A percentile compares a stretch with the other conserved stretches of the same genome.
phyloP scores from a whole-genome alignment of 495 filamentous ascomycete genomes.

The Geopyxis carbonaria region DNA sequence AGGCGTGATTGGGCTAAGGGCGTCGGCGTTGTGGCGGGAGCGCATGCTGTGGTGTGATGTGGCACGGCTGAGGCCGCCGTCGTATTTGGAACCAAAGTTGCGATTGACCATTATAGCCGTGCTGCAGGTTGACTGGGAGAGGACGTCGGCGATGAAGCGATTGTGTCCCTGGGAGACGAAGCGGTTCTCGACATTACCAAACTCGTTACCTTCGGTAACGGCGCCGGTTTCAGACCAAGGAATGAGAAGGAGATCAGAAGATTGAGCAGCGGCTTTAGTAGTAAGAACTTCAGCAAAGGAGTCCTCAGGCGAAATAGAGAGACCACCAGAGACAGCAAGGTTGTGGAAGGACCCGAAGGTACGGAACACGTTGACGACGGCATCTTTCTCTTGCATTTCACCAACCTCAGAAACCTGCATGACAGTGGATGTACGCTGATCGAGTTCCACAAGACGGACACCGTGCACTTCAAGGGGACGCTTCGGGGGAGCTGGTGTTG shows the following conservation, averaged over 20 bases:
- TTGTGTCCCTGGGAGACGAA: constrained; percentile 40
- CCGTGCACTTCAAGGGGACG: constrained; percentile 65
- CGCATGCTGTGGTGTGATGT: constrained; percentile 26
- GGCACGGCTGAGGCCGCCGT: constrained; percentile 26
- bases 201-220: constrained; percentile 41
- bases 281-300: constrained; percentile 64
- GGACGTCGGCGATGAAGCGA: constrained; percentile 45
- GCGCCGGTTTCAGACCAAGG: constrained; percentile 82
- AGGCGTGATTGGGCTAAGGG: constrained; percentile 30
- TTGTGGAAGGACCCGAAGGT: constrained; percentile 76
- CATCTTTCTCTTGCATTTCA: constrained; percentile 59
- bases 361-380: constrained; percentile 80
- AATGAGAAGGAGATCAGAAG: constrained; percentile 66
- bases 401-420: constrained; percentile 84
- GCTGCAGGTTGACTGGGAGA: constrained; percentile 44
- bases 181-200: constrained; percentile 27
- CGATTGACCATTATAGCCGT: constrained; percentile 73
- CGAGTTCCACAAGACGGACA: constrained; percentile 69
- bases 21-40: constrained; percentile 34
- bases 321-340: constrained; percentile 62
- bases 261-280: constrained; percentile 45
- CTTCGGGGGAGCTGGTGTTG: constrained; percentile 23
- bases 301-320: constrained; percentile 56
- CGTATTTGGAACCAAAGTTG: constrained; percentile 36
- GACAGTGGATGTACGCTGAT: constrained; percentile 82